Evolutionary conservation across 495 filamentous ascomycete genomes (phyloP).

Genomic region (Elasticomyces elasticus): DNA sequence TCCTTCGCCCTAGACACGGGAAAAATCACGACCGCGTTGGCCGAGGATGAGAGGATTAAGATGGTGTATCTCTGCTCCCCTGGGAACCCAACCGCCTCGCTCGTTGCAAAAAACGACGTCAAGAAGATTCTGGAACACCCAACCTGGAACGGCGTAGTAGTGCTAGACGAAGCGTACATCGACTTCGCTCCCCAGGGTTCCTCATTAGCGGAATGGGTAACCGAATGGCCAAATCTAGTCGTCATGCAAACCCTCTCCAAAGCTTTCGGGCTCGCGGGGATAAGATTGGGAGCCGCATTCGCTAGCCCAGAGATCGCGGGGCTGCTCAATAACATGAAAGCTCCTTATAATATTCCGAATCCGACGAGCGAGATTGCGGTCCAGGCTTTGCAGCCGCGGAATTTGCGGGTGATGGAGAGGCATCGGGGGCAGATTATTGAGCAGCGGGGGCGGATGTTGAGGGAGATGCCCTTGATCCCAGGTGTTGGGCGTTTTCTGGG

Average conservation of each 20-base stretch:
- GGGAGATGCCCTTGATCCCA: slow-evolving; percentile 60
- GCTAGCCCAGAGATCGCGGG: slow-evolving; percentile 47
- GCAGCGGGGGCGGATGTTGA: slow-evolving; percentile 67
- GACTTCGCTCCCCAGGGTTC: slow-evolving; percentile 77
- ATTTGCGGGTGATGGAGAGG: slow-evolving; percentile 58
- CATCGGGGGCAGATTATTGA: slow-evolving; percentile 57
- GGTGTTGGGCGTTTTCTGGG: slow-evolving; percentile 77
- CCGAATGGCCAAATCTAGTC: slow-evolving; percentile 89
- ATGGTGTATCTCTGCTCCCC: slow-evolving; percentile 85
- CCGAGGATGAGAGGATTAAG: slow-evolving; percentile 62
- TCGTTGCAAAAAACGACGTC: slow-evolving; percentile 70
- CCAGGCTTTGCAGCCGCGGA: slow-evolving; percentile 54
- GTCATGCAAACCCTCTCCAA: slow-evolving; percentile 97
- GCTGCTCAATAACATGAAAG: slow-evolving; percentile 83
- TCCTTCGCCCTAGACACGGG: slow-evolving; percentile 61
- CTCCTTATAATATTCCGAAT: slow-evolving; percentile 86
- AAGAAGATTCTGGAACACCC: slow-evolving; percentile 68
- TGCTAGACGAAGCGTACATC: slow-evolving; percentile 93
- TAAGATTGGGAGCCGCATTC: slow-evolving; percentile 64
- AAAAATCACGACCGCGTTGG: slow-evolving; percentile 55
- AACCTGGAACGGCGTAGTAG: slow-evolving; percentile 88
- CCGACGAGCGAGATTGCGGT: slow-evolving; percentile 74
- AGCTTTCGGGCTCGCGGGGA: slow-evolving; percentile 90
- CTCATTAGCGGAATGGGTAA: slow-evolving; percentile 85
- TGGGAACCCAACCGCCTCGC: slow-evolving; percentile 79